Conservation (phyloP, 148 eudicot genomes). For the Camellia sinensis region DNA sequence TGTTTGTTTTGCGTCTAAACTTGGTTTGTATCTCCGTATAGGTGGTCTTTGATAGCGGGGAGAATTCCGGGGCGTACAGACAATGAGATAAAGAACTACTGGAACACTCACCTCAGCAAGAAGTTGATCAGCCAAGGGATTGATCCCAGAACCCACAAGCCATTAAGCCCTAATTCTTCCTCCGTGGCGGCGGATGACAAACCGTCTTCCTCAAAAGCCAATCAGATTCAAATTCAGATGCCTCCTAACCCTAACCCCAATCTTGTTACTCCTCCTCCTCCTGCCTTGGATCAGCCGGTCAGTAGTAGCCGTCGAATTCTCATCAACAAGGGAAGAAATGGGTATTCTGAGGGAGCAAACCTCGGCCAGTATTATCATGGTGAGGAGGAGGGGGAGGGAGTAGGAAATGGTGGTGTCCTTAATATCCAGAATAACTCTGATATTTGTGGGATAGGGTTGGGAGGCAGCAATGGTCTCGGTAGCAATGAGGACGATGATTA, state of each 20-base stretch:
- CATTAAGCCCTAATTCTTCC: slow-evolving; percentile 16
- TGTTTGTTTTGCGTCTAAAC: not conserved
- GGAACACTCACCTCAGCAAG: slow-evolving; percentile 72
- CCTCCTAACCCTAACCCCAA: slow-evolving; percentile 6
- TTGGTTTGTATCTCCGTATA: not conserved
- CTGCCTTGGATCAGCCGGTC: slow-evolving; percentile 5
- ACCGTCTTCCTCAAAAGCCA: slow-evolving; percentile 19
- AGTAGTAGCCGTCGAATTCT: not conserved
- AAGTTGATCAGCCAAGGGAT: slow-evolving; percentile 62
- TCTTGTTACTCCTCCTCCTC: not conserved
- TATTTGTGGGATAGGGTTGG: slow-evolving; percentile 2
- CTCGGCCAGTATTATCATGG: no score
- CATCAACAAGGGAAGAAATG: not conserved
- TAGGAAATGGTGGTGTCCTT: not conserved
- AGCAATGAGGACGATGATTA: slow-evolving; percentile 7
- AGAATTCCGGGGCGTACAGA: slow-evolving; percentile 65
- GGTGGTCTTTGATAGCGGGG: slow-evolving; percentile 70
- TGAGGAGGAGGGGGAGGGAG: no score
- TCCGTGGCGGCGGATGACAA: not conserved
- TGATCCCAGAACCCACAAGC: slow-evolving; percentile 69
- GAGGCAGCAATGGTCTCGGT: not conserved
- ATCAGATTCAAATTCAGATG: not conserved
- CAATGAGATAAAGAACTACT: slow-evolving; percentile 67
- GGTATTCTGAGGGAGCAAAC: not conserved
- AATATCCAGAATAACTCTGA: slow-evolving; percentile 16